Conservation (phyloP, 371 early-diverging fungal species). For the Umbelopsis sp. region DNA sequence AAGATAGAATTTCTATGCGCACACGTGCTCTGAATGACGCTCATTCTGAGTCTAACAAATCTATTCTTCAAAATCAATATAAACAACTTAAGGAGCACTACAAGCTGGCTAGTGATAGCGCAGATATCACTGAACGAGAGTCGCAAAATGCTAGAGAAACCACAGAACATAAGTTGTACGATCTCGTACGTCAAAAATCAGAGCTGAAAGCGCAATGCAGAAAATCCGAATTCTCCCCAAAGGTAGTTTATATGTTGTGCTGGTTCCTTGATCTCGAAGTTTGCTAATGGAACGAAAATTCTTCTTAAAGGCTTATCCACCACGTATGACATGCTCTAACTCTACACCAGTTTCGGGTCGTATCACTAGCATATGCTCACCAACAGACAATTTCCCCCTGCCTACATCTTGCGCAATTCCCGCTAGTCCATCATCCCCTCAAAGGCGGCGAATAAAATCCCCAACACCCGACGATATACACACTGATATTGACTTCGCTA, state of each 20-base stretch:
- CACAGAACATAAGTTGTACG: neutral
- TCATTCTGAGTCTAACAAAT: neutral
- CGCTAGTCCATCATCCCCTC: constrained; percentile 1
- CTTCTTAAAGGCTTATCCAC: neutral
- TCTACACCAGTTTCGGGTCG: neutral
- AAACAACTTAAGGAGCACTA: constrained; percentile 1
- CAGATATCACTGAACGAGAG: neutral
- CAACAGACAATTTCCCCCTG: neutral
- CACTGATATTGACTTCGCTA: constrained; percentile 13
- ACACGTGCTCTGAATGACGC: neutral
- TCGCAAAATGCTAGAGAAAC: neutral
- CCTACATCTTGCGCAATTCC: neutral
- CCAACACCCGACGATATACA: neutral
- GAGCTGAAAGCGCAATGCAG: constrained; percentile 6
- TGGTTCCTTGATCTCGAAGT: neutral
- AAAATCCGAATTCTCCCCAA: neutral
- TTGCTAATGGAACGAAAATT: neutral
- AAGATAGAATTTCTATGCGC: constrained; percentile 6
- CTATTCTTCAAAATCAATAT: neutral
- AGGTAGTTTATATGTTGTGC: neutral
- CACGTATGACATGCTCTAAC: neutral
- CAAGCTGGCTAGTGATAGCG: neutral
- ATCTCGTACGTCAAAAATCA: constrained; percentile 7
- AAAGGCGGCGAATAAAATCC: constrained; percentile 4
- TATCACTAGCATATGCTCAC: constrained; percentile 12